Percentiles rank a stretch among this genome's conserved stretches.
These are phyloP conservation scores for Trypethelium eluteriae DNA, from an alignment of 495 filamentous ascomycete genomes.

Conservation along the genomic window DNA sequence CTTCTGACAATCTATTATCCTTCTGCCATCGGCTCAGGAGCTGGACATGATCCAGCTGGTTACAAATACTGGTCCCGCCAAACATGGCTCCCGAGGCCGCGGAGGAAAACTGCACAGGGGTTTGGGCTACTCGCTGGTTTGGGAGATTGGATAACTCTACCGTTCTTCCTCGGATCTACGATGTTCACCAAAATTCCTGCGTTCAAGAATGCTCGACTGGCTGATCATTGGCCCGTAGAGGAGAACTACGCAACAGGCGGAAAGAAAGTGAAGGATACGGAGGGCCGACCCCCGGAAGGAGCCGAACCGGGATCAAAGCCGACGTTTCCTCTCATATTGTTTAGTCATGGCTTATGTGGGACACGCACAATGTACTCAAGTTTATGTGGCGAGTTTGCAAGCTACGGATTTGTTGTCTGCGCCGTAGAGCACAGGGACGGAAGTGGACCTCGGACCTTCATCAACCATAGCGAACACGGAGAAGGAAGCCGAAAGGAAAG, in stretches of 20 bases:
- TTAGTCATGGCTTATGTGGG: conserved; percentile 43
- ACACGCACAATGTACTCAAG: conserved; percentile 39
- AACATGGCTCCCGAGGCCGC: conserved; percentile 49
- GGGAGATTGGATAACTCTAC: conserved; percentile 34
- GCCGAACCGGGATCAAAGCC: conserved; percentile 28
- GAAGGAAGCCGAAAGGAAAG: conserved; percentile 26
- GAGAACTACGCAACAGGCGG: conserved; percentile 25
- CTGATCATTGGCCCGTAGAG: conserved; percentile 39
- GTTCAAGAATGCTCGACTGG: conserved; percentile 45
- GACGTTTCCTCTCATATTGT: conserved; percentile 39
- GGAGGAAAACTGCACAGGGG: conserved; percentile 42
- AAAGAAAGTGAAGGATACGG: conserved; percentile 28
- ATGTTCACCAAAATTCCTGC: conserved; percentile 54
- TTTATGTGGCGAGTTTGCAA: conserved; percentile 42
- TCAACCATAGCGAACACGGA: conserved; percentile 34
- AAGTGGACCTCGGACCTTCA: conserved; percentile 36
- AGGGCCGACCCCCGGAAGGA: conserved; percentile 27
- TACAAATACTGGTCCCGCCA: conserved; percentile 38
- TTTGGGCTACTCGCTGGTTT: conserved; percentile 48
- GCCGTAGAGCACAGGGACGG: conserved; percentile 42
- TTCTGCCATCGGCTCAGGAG: conserved; percentile 22
- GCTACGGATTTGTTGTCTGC: conserved; percentile 42
- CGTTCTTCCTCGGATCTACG: conserved; percentile 42
- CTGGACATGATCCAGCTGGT: conserved; percentile 24
- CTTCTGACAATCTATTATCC: conserved; percentile 40